Evolutionary conservation across 768 basidiomycete genomes (phyloP).

Genomic region (Pluteus cervinus): DNA sequence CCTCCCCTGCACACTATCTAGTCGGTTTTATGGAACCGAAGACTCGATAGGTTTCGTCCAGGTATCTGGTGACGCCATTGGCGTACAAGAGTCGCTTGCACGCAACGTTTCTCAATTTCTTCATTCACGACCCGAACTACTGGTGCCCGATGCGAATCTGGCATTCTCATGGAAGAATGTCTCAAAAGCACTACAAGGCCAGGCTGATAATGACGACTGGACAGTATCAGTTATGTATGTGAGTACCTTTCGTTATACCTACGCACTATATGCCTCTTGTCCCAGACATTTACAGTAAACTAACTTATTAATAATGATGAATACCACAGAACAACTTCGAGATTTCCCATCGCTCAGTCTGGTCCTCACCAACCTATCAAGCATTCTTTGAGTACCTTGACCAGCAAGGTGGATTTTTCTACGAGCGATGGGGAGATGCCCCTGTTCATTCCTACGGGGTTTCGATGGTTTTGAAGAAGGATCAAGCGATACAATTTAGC

Average conservation of each 20-base stretch:
- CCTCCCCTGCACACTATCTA: no score
- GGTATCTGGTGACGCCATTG: conserved; percentile 17
- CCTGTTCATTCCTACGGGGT: conserved; percentile 22
- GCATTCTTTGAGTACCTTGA: conserved; percentile 20
- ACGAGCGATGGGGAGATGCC: conserved; percentile 24
- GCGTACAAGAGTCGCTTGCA: conserved; percentile 22
- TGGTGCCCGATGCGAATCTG: conserved; percentile 18
- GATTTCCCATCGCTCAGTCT: conserved; percentile 22
- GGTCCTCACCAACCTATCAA: conserved; percentile 19
- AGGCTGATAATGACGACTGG: conserved; percentile 21
- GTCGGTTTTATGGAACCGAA: no score
- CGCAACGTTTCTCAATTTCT: conserved; percentile 21
- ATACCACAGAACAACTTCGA: conserved; percentile 22
- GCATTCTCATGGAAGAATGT: conserved; percentile 19
- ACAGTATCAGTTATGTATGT: conserved; percentile 22
- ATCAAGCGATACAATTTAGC: conserved; percentile 20
- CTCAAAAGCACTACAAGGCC: conserved; percentile 17
- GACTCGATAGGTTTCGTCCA: conserved; percentile 26
- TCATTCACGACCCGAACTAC: conserved; percentile 5
- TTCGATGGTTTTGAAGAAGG: conserved; percentile 21
- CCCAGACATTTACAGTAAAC: no score
- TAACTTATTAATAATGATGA: neutral
- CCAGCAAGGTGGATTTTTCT: conserved; percentile 22
- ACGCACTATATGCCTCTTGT: no score
- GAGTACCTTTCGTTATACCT: conserved; percentile 9